Base-by-base conservation (phyloP, 2,329 filamentous ascomycete species). In the Microdochium bolleyi region DNA sequence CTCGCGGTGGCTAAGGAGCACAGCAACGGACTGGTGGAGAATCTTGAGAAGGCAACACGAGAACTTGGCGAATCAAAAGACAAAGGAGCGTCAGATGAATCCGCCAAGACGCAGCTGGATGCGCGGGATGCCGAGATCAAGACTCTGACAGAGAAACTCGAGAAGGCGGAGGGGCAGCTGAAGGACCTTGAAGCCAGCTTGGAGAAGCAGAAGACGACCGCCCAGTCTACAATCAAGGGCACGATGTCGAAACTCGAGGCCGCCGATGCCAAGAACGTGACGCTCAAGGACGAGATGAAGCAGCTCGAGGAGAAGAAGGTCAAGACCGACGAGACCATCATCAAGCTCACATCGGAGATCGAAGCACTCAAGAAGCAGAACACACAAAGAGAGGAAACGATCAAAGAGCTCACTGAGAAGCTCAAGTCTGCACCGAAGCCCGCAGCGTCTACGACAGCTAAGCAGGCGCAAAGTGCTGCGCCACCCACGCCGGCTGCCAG, bases 1-100 rank as follows among this genome's bases (percentile, higher is more conserved):
- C 74, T 96, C 3, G 78, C 81, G 2, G 80, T 83, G 13, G 83
- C 84, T 10, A 83, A 88, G 58, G 87, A 94, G 62, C 87, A 85
- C 46, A 84, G 81, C 41, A 72, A 82, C 54, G 77, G 79, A n/a
- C 77, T 90, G 61, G 80, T 82, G 1, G 74, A 82, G 61, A 88
- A 78, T 53, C 70, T 92, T 2, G 87, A 91, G 63, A 79, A 79
- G 50, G 80, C 84, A 0, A 86, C 84, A 1, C 74, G 80, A 13
- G 84, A 89, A 60, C 70, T 90, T 7, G 77, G 59, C 54, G 73
- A 78, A 55, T 67, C 68, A 21, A 73, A 69, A 9, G 73, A 77
- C 50, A 64, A 67, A 10, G 61, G 62, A 16, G 66, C 68, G 2
- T 64, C 67, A 1, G 68, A 74, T 34, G 72, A 73, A 3, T 73